A percentile compares a stretch with the other conserved stretches of the same genome.
Conservation (phyloP, 805 yeast species). For the Metschnikowia vanudenii region DNA sequence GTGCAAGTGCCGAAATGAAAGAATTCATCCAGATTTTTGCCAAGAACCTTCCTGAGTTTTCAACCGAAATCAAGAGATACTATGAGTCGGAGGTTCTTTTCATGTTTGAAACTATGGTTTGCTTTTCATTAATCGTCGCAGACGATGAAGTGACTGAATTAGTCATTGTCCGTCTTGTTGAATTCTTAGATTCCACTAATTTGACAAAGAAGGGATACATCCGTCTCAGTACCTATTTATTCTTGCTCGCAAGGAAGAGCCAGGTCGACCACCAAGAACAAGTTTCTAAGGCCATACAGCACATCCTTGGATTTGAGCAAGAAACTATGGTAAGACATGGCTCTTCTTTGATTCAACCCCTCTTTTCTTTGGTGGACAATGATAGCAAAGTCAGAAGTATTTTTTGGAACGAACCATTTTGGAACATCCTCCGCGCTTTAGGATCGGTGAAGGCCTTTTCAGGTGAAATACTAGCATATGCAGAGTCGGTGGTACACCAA, state of each 20-base stretch:
- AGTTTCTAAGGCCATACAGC: constrained; percentile 21
- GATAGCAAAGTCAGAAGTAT: constrained; percentile 39
- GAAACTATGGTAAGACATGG: constrained; percentile 48
- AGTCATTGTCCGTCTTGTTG: constrained; percentile 16
- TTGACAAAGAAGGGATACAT: constrained; percentile 33
- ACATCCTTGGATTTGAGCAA: constrained; percentile 30
- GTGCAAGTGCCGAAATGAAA: constrained; percentile 35
- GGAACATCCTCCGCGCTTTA: constrained; percentile 52
- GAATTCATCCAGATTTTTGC: constrained; percentile 35
- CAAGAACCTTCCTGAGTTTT: constrained; percentile 27
- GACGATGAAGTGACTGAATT: constrained; percentile 24
- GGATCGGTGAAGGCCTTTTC: constrained; percentile 48
- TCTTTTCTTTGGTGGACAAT: constrained; percentile 48
- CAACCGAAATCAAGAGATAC: constrained; percentile 33
- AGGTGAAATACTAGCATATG: constrained; percentile 44
- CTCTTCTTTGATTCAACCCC: constrained; percentile 42
- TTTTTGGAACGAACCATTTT: constrained; percentile 42
- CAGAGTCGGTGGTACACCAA: constrained; percentile 39
- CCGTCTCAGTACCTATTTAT: constrained; percentile 52
- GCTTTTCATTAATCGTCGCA: constrained; percentile 32
- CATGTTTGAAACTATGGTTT: constrained; percentile 43
- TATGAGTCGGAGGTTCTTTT: constrained; percentile 50
- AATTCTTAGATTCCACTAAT: constrained; percentile 17
- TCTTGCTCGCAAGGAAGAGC: constrained; percentile 44
- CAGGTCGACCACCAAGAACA: constrained; percentile 14